Evolutionary conservation across 1,139 yeast species (phyloP), one percentile per base, ranked within the genome.

Genomic region (Taphrina pruni): DNA sequence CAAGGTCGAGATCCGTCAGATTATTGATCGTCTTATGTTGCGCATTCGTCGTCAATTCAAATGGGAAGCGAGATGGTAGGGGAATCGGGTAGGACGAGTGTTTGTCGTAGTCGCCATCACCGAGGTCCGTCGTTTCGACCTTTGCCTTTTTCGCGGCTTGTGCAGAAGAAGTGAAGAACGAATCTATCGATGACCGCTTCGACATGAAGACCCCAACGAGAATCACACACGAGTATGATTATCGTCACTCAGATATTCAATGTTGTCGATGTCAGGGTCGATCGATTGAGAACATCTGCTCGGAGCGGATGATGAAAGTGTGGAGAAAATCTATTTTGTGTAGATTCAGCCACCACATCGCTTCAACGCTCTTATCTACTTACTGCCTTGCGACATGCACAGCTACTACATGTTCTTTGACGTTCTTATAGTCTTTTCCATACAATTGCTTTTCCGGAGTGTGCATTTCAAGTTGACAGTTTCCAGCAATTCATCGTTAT

Each of bases 71-170:
- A 9, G 41, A 20, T 6, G 67, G 67, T n/a, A 64, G 51, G 5
- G 61, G 55, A 9, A 64, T 64, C 14, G 67, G 67, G 26, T 64
- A 64, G 35, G 61, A 41, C 8, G 60, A n/a, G 48, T 64, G 61
- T 17, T 48, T 48, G 32, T 45, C 54, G 43, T 58, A 58, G 17
- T n/a, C 36, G 43, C 17, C 57, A 38, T 11, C 57, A 14, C 20
- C 3, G 6, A 21, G 21, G 6, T 17, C 26, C 21, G 60, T 32
- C 11, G 17, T 50, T 17, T 41, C 50, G 9, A 7, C 50, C 17
- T 38, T 41, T n/a, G 2, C 20, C 26, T 17, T 41, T 17, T 39
- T 39, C 14, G 9, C 20, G 35, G 50, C 36, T 26, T 26, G 32
- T 2, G n/a, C 39, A 7, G 26, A n/a, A 11, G 57, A 11, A 26